phyloP scores from a whole-genome alignment of 2,329 filamentous ascomycete genomes.

The Fulvia fulva region DNA sequence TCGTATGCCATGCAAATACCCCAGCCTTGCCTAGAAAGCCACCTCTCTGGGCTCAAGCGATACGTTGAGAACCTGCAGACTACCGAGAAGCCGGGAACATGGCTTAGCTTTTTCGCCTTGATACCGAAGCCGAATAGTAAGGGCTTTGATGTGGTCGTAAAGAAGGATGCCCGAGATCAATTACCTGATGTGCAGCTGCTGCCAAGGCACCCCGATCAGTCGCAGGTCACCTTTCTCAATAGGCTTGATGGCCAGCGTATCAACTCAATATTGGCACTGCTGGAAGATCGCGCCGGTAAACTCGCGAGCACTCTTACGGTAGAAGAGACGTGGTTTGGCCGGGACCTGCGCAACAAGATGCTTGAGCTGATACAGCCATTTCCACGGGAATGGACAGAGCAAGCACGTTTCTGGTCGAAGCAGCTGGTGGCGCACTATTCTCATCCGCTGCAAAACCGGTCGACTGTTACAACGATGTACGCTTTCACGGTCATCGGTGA shows the following conservation, averaged over 20 bases:
- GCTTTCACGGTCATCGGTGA: conserved; percentile 40
- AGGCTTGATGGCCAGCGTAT: conserved; percentile 32
- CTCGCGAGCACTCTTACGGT: conserved; percentile 19
- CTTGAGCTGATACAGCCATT: conserved; percentile 31
- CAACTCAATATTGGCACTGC: conserved; percentile 18
- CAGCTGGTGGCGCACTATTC: conserved; percentile 36
- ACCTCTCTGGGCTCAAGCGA: conserved; percentile 61
- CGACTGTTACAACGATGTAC: conserved; percentile 38
- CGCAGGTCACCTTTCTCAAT: conserved; percentile 32
- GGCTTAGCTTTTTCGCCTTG: conserved; percentile 36
- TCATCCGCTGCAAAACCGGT: conserved; percentile 16
- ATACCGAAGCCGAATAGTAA: conserved; percentile 32
- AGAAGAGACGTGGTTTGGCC: conserved; percentile 35
- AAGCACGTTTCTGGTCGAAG: conserved; percentile 43
- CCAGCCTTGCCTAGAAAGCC: conserved; percentile 55
- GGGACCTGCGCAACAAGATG: conserved; percentile 33
- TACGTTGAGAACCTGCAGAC: conserved; percentile 47
- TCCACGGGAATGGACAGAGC: conserved; percentile 39
- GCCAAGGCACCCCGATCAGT: conserved; percentile 27
- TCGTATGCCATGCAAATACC: conserved; percentile 72
- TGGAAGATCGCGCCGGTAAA: conserved; percentile 20
- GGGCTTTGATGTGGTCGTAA: conserved; percentile 44
- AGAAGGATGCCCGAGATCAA: conserved; percentile 37
- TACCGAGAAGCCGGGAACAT: conserved; percentile 39
- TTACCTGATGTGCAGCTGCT: conserved; percentile 44